phyloP scores from a whole-genome alignment of 2,329 filamentous ascomycete genomes.

The Ceratocystis alfenasii region DNA sequence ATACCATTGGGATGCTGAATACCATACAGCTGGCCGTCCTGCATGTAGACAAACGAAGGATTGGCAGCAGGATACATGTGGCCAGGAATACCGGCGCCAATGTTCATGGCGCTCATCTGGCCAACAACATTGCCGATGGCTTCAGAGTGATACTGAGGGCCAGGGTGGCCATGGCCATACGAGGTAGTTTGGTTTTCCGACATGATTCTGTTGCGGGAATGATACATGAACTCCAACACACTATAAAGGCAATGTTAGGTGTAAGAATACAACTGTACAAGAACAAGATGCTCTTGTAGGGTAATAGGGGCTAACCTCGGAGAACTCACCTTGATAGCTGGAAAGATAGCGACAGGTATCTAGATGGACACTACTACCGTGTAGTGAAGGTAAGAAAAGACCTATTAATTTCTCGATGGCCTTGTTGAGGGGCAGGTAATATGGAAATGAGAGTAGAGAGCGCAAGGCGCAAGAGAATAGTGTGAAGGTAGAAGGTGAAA shows the following conservation, averaged over 20 bases:
- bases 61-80: constrained; percentile 15
- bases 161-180: constrained; percentile 8
- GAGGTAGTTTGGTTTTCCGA: constrained; percentile 12
- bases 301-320: not conserved
- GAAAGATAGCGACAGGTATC: constrained; percentile 12
- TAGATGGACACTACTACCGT: constrained; percentile 13
- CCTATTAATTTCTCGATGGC: constrained; percentile 3
- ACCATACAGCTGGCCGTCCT: constrained; percentile 33
- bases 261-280: not conserved
- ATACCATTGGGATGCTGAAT: constrained; percentile 23
- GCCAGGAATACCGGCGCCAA: constrained; percentile 25
- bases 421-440: constrained; percentile 6
- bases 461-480: constrained; percentile 9
- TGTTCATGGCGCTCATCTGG: constrained; percentile 28
- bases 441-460: constrained; percentile 12
- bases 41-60: constrained; percentile 25
- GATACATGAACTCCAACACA: constrained; percentile 11
- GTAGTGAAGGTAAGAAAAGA: constrained; percentile 8
- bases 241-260: not conserved
- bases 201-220: constrained; percentile 9
- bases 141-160: constrained; percentile 16
- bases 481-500: constrained; percentile 10
- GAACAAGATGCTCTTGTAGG: not conserved
- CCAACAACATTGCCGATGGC: constrained; percentile 18
- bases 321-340: not conserved